Evolutionary conservation across 306 rosid genomes (phyloP).

Genomic region (Prunus campanulata): DNA sequence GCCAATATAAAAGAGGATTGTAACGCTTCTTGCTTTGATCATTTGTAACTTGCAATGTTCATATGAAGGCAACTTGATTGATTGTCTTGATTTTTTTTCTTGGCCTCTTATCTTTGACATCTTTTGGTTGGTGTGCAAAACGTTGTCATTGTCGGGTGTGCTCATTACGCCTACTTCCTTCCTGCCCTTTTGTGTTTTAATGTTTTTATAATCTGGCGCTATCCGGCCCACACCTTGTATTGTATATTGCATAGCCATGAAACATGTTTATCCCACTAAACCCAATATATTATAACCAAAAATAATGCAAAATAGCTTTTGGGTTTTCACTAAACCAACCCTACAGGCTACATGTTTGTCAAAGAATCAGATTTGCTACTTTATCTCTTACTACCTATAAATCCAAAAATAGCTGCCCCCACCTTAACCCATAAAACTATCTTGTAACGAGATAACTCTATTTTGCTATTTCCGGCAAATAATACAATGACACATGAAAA

Average conservation of each 20-base stretch:
- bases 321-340: neutral
- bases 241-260: neutral
- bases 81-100: too few species aligned
- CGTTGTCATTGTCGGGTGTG: neutral
- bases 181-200: neutral
- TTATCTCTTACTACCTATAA: neutral
- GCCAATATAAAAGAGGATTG: too few species aligned
- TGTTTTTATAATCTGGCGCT: neutral
- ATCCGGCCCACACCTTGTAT: neutral
- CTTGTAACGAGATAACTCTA: rapidly evolving
- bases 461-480: rapidly evolving
- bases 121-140: neutral
- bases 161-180: neutral
- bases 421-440: neutral
- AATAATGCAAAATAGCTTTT: neutral
- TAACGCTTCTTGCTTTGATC: too few species aligned
- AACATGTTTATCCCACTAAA: neutral
- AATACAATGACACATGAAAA: too few species aligned
- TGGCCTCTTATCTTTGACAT: neutral
- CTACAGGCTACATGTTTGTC: neutral
- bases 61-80: neutral
- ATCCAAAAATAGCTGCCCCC: neutral
- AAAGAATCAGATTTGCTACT: neutral
- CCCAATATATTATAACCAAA: neutral
- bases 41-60: neutral